These are phyloP conservation scores for Coniella vitis DNA, from an alignment of 2,329 filamentous ascomycete genomes.

Conservation along the genomic window DNA sequence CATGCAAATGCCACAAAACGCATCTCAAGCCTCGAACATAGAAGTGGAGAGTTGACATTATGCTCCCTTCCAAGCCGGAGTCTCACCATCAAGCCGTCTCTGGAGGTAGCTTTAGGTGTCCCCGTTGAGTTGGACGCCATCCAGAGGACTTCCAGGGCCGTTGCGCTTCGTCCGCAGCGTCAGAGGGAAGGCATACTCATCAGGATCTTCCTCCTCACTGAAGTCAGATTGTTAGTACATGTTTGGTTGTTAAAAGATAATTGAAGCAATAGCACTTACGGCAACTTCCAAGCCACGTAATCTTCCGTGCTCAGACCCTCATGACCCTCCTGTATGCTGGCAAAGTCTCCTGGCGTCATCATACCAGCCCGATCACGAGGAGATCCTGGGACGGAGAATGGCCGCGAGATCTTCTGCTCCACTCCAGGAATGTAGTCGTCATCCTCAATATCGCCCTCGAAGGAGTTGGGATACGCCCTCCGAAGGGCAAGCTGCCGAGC, in stretches of 20 bases:
- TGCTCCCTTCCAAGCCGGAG: too few species aligned
- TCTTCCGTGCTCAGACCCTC: conserved; percentile 94
- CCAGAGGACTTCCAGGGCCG: conserved; percentile 33
- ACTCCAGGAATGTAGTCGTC: conserved; percentile 87
- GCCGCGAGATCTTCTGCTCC: conserved; percentile 91
- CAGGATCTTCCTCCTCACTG: conserved; percentile 89
- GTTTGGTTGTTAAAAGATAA: background rate
- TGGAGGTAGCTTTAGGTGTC: conserved; percentile 22
- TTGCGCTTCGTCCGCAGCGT: conserved; percentile 49
- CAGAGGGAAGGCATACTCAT: conserved; percentile 56
- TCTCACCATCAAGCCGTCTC: background rate
- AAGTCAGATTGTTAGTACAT: background rate
- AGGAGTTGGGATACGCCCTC: conserved; percentile 84
- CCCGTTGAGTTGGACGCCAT: conserved; percentile 35
- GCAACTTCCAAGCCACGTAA: conserved; percentile 95
- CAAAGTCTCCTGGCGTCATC: conserved; percentile 99
- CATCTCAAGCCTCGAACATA: background rate
- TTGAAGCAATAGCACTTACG: conserved; percentile 73
- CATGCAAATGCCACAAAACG: too few species aligned
- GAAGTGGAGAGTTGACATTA: background rate
- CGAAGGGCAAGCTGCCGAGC: conserved; percentile 86
- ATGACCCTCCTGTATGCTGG: conserved; percentile 86
- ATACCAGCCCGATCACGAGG: conserved; percentile 86
- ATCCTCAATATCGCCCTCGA: conserved; percentile 65
- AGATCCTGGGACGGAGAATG: conserved; percentile 88